These are phyloP conservation scores for Parastagonospora nodorum DNA, from an alignment of 2,329 filamentous ascomycete species.

Conservation along the genomic window DNA sequence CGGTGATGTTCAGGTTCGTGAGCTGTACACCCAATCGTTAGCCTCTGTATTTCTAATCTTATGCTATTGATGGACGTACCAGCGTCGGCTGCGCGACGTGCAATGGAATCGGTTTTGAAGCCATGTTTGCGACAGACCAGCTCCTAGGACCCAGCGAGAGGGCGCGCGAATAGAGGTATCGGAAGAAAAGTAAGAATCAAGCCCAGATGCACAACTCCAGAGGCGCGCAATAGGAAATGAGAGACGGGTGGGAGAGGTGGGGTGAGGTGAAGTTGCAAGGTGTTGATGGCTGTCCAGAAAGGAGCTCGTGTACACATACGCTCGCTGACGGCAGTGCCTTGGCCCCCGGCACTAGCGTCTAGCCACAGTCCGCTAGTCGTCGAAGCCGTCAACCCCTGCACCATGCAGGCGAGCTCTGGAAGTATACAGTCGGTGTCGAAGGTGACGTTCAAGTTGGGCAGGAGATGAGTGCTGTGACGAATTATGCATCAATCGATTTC, in stretches of 20 bases:
- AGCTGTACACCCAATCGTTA: slow-evolving; percentile 46
- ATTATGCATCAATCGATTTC: too few species aligned
- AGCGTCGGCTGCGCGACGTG: slow-evolving; percentile 78
- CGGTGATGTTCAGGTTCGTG: slow-evolving; percentile 54
- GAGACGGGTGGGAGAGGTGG: slow-evolving; percentile 34
- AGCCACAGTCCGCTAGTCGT: too few species aligned
- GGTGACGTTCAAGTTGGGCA: too few species aligned
- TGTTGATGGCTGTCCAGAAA: slow-evolving; percentile 34
- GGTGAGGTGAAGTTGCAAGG: slow-evolving; percentile 24
- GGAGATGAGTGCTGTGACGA: too few species aligned
- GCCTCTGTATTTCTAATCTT: slow-evolving; percentile 16
- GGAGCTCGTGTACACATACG: slow-evolving; percentile 30
- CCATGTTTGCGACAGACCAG: slow-evolving; percentile 56
- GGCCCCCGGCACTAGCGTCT: too few species aligned
- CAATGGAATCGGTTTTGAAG: slow-evolving; percentile 87
- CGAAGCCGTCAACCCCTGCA: too few species aligned
- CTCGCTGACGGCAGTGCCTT: neutral
- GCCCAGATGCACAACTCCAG: slow-evolving; percentile 45
- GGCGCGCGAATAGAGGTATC: slow-evolving; percentile 40
- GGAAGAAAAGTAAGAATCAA: slow-evolving; percentile 42
- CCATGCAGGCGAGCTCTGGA: too few species aligned
- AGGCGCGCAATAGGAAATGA: slow-evolving; percentile 47
- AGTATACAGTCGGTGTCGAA: too few species aligned
- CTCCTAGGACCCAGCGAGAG: slow-evolving; percentile 46
- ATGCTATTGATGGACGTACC: slow-evolving; percentile 51